A percentile compares a stretch with the other conserved stretches of the same genome.
These are phyloP conservation scores for Grigorovia humatica DNA, from an alignment of 805 yeast species.

Conservation along the genomic window DNA sequence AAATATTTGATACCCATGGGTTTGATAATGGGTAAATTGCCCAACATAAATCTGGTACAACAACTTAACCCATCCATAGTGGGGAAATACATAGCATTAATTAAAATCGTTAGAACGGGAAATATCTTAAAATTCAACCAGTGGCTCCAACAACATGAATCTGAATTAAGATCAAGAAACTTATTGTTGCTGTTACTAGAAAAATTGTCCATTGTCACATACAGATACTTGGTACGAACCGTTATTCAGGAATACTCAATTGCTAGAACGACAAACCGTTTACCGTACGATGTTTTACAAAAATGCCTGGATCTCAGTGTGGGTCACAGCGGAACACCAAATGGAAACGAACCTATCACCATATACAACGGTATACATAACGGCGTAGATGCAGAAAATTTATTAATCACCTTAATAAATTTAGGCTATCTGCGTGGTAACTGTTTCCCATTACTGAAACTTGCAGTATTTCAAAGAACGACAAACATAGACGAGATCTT, in stretches of 20 bases:
- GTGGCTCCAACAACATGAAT: slow-evolving; percentile 26
- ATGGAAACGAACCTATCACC: not conserved
- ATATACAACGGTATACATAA: slow-evolving; percentile 20
- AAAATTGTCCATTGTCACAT: slow-evolving; percentile 33
- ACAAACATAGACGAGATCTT: slow-evolving; percentile 16
- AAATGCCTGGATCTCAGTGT: slow-evolving; percentile 14
- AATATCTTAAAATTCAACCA: slow-evolving; percentile 29
- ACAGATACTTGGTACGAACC: slow-evolving; percentile 30
- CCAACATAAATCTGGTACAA: slow-evolving; percentile 27
- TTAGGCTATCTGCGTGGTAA: slow-evolving; percentile 25
- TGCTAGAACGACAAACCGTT: slow-evolving; percentile 15
- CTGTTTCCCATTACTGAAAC: slow-evolving; percentile 23
- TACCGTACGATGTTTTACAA: slow-evolving; percentile 19
- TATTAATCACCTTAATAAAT: slow-evolving; percentile 23
- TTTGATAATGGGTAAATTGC: slow-evolving; percentile 44
- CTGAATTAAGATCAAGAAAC: slow-evolving; percentile 24
- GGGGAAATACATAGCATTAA: slow-evolving; percentile 32
- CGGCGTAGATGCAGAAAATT: slow-evolving; percentile 18
- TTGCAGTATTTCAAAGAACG: slow-evolving; percentile 25
- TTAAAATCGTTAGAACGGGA: slow-evolving; percentile 34
- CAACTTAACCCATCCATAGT: slow-evolving; percentile 16
- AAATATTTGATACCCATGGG: slow-evolving; percentile 43
- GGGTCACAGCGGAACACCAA: slow-evolving; percentile 1
- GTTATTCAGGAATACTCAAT: slow-evolving; percentile 13
- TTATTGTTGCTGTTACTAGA: slow-evolving; percentile 32